Base-by-base conservation (phyloP, 257 asterid genomes). In the Forsythia viridissima region DNA sequence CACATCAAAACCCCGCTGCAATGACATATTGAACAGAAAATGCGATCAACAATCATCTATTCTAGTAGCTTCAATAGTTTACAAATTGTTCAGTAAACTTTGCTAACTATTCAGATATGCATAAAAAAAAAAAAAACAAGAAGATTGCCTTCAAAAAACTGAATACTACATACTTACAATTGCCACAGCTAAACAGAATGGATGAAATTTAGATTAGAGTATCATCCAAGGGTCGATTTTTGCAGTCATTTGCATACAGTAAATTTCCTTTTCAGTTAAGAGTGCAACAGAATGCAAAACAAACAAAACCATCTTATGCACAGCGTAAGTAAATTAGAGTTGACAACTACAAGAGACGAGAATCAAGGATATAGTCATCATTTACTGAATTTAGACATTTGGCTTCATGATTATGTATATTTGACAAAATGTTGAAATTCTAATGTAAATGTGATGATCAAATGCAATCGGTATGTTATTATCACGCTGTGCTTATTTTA, bases 1-100 rank as follows among this genome's bases (percentile, higher is more conserved):
- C 79, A 77, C 86, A 41, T 94, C 99, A 82, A 93, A 94, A 39
- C 97, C 94, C 84, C 99, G 89, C 99, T 94, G 94, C 86, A 80
- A 72, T 80, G 21, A 72, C 70, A 42, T 70, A 82, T 24, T 8
- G 5, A 71, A 57, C 34, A 70, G 46, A 65, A 79, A 38, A 75
- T 20, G 71, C 21, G 66, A 76, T 81, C 75, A 81, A 69, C 57
- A 63, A 41, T 38, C 63, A 76, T 71, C 42, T 52, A 36, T 44
- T 40, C 55, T 44, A 38, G 20, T 20, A 6, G 70, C 37, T 20
- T 55, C 42, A 51, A 11, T 51, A 42, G 21, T 40, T 55, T 44
- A 24, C 20, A 16, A 51, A 51, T 51, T 51, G 59, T 51, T 16
- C 59, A 16, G 59, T 51, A 4, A 48, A 15, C 59, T 12, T 12